Conservation (phyloP, 805 yeast species). For the Cyberlindnera maritima region DNA sequence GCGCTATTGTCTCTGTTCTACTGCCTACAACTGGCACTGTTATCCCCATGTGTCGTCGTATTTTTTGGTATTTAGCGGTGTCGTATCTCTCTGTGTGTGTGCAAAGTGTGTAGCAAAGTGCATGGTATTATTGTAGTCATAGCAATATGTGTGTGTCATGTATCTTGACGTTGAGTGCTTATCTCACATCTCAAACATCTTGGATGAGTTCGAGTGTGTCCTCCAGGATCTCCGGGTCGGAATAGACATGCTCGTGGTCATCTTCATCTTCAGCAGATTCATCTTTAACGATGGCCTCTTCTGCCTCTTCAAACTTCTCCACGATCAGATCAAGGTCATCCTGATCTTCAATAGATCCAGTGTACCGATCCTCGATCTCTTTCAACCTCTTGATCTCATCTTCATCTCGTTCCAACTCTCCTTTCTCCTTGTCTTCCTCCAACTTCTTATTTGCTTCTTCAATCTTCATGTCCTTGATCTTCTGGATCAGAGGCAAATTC, state of each 20-base stretch:
- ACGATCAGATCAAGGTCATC: neutral
- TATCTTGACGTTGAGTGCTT: neutral
- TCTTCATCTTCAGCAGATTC: neutral
- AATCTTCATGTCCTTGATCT: constrained; percentile 15
- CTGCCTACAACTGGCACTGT: too few species aligned
- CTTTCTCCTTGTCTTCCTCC: constrained; percentile 14
- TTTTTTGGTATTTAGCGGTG: too few species aligned
- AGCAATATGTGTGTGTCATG: neutral
- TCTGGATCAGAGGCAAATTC: constrained; percentile 20
- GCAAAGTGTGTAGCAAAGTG: too few species aligned
- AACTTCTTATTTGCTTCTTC: constrained; percentile 1
- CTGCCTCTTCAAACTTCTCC: constrained; percentile 1
- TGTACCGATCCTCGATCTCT: constrained; percentile 21
- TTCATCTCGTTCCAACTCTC: constrained; percentile 8
- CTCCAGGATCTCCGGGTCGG: neutral
- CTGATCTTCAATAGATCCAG: constrained; percentile 10
- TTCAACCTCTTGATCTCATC: constrained; percentile 20
- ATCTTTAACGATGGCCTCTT: constrained; percentile 1
- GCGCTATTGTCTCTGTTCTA: too few species aligned
- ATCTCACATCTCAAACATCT: too few species aligned
- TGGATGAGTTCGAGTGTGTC: neutral
- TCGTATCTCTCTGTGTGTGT: too few species aligned
- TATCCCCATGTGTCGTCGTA: too few species aligned
- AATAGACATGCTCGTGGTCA: neutral
- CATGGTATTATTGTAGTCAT: too few species aligned